Conservation (phyloP, 495 filamentous ascomycete genomes). For the Neurospora sp. region DNA sequence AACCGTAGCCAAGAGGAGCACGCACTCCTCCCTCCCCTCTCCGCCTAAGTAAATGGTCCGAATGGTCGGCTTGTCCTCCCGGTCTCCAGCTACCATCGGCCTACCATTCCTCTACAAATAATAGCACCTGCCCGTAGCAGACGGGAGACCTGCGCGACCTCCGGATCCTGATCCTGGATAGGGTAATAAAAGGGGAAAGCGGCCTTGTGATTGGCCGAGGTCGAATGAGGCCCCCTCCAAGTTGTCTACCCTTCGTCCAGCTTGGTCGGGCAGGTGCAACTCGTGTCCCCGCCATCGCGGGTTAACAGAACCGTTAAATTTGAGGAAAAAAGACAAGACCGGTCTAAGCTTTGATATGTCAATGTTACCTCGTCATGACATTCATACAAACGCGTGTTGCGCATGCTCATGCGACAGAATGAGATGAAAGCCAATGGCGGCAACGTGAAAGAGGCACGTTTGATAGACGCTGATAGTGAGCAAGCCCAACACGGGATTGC, state of each 20-base stretch:
- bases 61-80: not conserved
- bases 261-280: not conserved
- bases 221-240: not conserved
- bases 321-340: not conserved
- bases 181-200: not conserved
- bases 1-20: not conserved
- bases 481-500: constrained; percentile 1
- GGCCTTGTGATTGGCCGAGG: not conserved
- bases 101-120: not conserved
- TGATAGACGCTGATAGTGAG: not conserved
- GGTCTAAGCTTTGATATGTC: not conserved
- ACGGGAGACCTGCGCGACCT: not conserved
- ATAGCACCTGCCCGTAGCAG: not conserved
- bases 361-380: not conserved
- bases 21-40: not conserved
- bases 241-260: not conserved
- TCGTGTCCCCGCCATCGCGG: not conserved
- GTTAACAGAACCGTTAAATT: not conserved
- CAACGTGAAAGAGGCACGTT: not conserved
- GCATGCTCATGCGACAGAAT: not conserved
- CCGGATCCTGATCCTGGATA: not conserved
- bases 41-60: not conserved
- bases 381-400: not conserved
- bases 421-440: not conserved
- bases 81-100: not conserved